Conservation (phyloP, 208 protist genomes). For the Trichomonas tenax region DNA sequence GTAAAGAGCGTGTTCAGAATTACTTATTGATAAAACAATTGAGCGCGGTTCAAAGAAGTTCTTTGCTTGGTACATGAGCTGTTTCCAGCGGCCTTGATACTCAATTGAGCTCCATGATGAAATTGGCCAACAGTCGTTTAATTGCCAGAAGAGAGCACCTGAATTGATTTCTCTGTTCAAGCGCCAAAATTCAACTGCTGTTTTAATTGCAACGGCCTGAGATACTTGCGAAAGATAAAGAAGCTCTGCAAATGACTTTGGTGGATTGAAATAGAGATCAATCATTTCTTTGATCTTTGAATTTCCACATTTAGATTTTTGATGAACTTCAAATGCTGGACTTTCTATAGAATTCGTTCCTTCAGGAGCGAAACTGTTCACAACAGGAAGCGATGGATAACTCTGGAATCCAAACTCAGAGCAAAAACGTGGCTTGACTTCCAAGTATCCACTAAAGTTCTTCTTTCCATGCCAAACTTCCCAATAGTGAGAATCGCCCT, state of each 20-base stretch:
- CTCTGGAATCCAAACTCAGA: constrained; percentile 8
- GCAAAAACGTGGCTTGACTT: neutral
- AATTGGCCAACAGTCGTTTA: constrained; percentile 5
- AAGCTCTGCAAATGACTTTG: neutral
- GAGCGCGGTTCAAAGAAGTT: neutral
- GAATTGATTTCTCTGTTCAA: neutral
- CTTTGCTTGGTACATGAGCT: neutral
- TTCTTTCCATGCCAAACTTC: constrained; percentile 6
- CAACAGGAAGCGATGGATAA: neutral
- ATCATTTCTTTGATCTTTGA: neutral
- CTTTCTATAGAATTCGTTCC: neutral
- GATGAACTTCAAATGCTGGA: neutral
- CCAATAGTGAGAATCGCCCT: constrained; percentile 5
- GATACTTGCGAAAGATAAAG: neutral
- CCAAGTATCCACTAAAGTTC: neutral
- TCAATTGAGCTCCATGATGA: neutral
- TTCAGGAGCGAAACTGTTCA: neutral
- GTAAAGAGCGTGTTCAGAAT: neutral
- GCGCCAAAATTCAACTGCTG: neutral
- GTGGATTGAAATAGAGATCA: neutral
- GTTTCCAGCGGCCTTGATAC: neutral
- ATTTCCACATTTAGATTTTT: neutral
- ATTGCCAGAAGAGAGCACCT: neutral
- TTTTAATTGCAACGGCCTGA: neutral
- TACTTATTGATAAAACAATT: neutral